Evolutionary conservation across 306 rosid species (phyloP), one percentile per base, ranked within the genome.

Genomic region (Prunus mongolica): DNA sequence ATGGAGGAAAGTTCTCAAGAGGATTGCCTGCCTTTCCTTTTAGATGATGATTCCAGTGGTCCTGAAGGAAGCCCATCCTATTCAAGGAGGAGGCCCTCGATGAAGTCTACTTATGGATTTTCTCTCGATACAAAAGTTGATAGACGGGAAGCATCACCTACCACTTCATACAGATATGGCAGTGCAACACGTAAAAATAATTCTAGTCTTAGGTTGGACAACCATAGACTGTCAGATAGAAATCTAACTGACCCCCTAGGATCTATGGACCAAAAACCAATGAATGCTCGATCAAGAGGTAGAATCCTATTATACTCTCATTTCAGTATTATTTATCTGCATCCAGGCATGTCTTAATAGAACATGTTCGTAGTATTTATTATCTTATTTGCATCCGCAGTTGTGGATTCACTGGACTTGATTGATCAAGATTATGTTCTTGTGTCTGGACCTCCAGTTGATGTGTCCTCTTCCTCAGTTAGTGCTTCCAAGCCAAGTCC

Each of bases 361-460:
- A 67, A 75, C 38, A 24, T 20, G 65, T 38, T 1, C 77, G 8
- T 38, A 5, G 19, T 65, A 44, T 64, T 57, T 62, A 78, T 54
- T 66, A 27, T 84, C 69, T 41, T 80, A 61, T 71, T 80, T 79
- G 66, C 79, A 58, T 86, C 73, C 34, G 70, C 91, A 89, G 98
- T 88, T 79, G 74, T 78, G 5, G 98, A 96, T 82, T 85, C 96
- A 2, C 82, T 88, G 55, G 96, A 89, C 75, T 86, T 85, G 75
- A 89, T 91, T 69, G 99, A 91, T 86, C 99, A 93, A 89, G 99
- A 96, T 81, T 96, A 96, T 86, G 98, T 96, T 79, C 87, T 96
- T 61, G 99, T 96, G 67, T 87, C 93, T 76, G 99, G 97, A 12
- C 89, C 91, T 70, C 89, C 96, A 41, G 76, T 89, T 75, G 98